Evolutionary conservation across 1,284 basidiomycete species (phyloP).

Genomic region (Cutaneotrichosporon sp.): DNA sequence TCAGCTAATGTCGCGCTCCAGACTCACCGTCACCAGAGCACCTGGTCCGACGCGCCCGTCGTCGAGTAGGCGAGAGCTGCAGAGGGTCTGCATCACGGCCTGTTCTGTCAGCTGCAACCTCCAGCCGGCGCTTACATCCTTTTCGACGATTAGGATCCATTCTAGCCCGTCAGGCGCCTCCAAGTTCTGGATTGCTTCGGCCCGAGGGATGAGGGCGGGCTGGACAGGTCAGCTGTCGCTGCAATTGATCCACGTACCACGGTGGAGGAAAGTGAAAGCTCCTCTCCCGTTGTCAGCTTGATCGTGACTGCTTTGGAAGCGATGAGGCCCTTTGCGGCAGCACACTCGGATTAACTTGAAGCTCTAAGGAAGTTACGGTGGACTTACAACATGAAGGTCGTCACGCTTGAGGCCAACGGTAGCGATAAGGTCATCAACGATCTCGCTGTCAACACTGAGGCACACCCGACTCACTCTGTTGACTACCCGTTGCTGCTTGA

Average conservation of each 20-base stretch:
- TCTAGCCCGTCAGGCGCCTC: constrained; percentile 58
- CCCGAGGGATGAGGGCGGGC: constrained; percentile 71
- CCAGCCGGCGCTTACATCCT: constrained; percentile 63
- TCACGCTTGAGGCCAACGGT: constrained; percentile 70
- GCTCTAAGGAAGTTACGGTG: constrained; percentile 7
- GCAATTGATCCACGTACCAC: constrained; percentile 56
- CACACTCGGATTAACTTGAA: constrained; percentile 60
- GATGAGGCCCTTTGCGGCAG: constrained; percentile 80
- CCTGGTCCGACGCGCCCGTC: constrained; percentile 49
- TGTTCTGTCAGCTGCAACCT: constrained; percentile 42
- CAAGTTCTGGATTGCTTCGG: constrained; percentile 67
- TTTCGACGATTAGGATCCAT: constrained; percentile 86
- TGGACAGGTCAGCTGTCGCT: constrained; percentile 40
- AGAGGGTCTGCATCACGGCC: constrained; percentile 85
- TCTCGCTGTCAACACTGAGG: constrained; percentile 55
- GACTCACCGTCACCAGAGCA: constrained; percentile 45
- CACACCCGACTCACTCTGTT: constrained; percentile 63
- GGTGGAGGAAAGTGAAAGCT: constrained; percentile 57
- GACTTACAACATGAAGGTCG: constrained; percentile 74
- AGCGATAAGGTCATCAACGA: constrained; percentile 83
- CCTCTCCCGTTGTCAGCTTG: constrained; percentile 60
- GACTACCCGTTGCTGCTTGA: constrained; percentile 69
- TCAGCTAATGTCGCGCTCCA: constrained; percentile 31
- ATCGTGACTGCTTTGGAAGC: constrained; percentile 66
- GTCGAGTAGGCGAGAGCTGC: constrained; percentile 59